Percentiles rank a stretch among this genome's conserved stretches.
These are phyloP conservation scores for Rutstroemia sp. DNA, from an alignment of 2,329 filamentous ascomycete species.

Conservation along the genomic window DNA sequence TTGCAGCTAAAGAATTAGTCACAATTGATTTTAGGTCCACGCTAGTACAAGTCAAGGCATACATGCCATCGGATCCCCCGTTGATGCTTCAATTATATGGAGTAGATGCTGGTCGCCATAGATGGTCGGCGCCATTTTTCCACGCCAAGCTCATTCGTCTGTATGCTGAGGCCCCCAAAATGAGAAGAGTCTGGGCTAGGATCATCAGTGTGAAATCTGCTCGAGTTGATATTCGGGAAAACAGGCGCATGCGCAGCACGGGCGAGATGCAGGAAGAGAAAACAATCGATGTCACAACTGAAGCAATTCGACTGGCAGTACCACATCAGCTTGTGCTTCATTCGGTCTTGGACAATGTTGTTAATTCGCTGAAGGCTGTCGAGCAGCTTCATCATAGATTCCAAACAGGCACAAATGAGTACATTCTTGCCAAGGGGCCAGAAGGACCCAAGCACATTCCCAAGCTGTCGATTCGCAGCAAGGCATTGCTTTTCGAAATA, in stretches of 20 bases:
- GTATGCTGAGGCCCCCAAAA: conserved; percentile 79
- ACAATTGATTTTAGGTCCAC: conserved; percentile 76
- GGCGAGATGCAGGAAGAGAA: conserved; percentile 62
- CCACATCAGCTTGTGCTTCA: conserved; percentile 88
- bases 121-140: conserved; percentile 80
- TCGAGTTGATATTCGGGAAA: conserved; percentile 73
- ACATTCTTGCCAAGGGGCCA: conserved; percentile 77
- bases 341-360: conserved; percentile 86
- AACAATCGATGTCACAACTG: conserved; percentile 75
- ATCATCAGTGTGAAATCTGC: conserved; percentile 76
- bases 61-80: conserved; percentile 81
- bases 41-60: conserved; percentile 80
- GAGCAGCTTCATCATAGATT: conserved; percentile 93
- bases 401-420: conserved; percentile 78
- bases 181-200: conserved; percentile 78
- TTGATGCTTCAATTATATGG: conserved; percentile 86
- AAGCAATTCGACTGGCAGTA: conserved; percentile 80
- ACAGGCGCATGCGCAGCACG: conserved; percentile 56
- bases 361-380: conserved; percentile 79
- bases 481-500: conserved; percentile 80
- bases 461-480: conserved; percentile 73
- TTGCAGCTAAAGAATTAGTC: conserved; percentile 53
- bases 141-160: conserved; percentile 72
- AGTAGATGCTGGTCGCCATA: conserved; percentile 73
- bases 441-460: conserved; percentile 83